Evolutionary conservation across 2,329 filamentous ascomycete genomes (phyloP).

Genomic region (Xylaria sp.): DNA sequence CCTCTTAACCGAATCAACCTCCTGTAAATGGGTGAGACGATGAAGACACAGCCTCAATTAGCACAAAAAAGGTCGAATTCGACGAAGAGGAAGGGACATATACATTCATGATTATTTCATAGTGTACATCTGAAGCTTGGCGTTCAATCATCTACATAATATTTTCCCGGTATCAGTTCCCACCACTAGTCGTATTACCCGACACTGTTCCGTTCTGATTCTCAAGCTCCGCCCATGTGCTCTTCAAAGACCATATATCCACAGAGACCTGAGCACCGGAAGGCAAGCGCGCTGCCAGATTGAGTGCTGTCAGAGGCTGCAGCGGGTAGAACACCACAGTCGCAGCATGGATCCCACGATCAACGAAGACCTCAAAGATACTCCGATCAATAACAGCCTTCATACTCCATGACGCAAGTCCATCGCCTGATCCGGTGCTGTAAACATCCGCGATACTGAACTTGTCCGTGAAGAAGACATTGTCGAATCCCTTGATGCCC

Average conservation of each 20-base stretch:
- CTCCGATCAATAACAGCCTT: slow-evolving; percentile 59
- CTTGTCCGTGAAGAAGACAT: slow-evolving; percentile 61
- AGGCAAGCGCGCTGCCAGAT: slow-evolving; percentile 42
- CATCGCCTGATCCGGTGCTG: slow-evolving; percentile 1
- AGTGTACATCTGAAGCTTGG: too few relatives aligned
- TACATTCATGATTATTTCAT: too few relatives aligned
- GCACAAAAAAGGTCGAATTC: too few relatives aligned
- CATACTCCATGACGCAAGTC: slow-evolving; percentile 39
- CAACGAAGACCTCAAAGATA: slow-evolving; percentile 61
- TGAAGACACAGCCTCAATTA: too few relatives aligned
- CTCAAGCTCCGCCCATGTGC: slow-evolving; percentile 43
- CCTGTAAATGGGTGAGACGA: too few relatives aligned
- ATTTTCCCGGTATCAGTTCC: slow-evolving; percentile 17
- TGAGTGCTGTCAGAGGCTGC: slow-evolving; percentile 47
- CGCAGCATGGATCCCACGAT: slow-evolving; percentile 55
- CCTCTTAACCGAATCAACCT: background rate
- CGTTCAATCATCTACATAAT: too few relatives aligned
- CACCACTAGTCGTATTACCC: slow-evolving; percentile 34
- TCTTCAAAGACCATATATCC: slow-evolving; percentile 43
- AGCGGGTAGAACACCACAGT: slow-evolving; percentile 59
- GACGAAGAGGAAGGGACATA: too few relatives aligned
- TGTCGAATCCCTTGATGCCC: slow-evolving; percentile 54
- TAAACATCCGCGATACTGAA: slow-evolving; percentile 46
- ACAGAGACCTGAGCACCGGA: slow-evolving; percentile 44
- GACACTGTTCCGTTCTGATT: slow-evolving; percentile 34